phyloP scores from a whole-genome alignment of 2,329 filamentous ascomycete genomes.

The Aspergillus eucalypticola region DNA sequence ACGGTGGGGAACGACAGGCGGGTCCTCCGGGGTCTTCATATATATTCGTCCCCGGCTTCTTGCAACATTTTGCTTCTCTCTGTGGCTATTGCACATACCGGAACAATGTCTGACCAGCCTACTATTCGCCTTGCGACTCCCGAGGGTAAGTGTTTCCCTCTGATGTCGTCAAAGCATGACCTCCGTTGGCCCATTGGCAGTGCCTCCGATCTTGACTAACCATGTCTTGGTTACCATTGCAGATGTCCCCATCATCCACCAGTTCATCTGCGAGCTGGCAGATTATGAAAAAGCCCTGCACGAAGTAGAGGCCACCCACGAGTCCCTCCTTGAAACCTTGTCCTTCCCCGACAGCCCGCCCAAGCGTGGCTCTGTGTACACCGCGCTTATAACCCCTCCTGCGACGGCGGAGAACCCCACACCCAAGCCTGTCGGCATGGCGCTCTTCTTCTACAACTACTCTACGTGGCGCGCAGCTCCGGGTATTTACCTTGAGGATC shows the following conservation, averaged over 20 bases:
- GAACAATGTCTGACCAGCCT: slow-evolving; percentile 37
- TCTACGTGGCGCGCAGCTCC: slow-evolving; percentile 86
- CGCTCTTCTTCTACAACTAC: slow-evolving; percentile 94
- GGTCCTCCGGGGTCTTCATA: neutral
- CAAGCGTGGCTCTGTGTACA: slow-evolving; percentile 66
- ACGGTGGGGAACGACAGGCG: neutral
- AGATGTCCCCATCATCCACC: slow-evolving; percentile 82
- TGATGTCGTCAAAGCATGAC: neutral
- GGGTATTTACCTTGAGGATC: slow-evolving; percentile 89
- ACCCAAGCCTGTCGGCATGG: slow-evolving; percentile 67
- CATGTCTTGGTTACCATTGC: neutral
- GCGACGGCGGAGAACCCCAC: slow-evolving; percentile 43
- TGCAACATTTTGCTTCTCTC: neutral
- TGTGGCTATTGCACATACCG: neutral
- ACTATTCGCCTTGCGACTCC: slow-evolving; percentile 45
- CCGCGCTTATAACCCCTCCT: slow-evolving; percentile 64
- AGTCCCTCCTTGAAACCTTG: slow-evolving; percentile 71
- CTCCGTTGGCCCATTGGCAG: neutral
- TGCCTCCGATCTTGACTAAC: slow-evolving; percentile 8
- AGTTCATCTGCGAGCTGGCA: slow-evolving; percentile 80
- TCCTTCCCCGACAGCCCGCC: slow-evolving; percentile 65
- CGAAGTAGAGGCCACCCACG: slow-evolving; percentile 75
- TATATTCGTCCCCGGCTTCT: neutral
- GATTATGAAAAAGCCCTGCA: slow-evolving; percentile 79
- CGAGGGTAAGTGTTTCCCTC: slow-evolving; percentile 32